Conservation (phyloP, 257 asterid genomes). For the Penstemon eatonii region DNA sequence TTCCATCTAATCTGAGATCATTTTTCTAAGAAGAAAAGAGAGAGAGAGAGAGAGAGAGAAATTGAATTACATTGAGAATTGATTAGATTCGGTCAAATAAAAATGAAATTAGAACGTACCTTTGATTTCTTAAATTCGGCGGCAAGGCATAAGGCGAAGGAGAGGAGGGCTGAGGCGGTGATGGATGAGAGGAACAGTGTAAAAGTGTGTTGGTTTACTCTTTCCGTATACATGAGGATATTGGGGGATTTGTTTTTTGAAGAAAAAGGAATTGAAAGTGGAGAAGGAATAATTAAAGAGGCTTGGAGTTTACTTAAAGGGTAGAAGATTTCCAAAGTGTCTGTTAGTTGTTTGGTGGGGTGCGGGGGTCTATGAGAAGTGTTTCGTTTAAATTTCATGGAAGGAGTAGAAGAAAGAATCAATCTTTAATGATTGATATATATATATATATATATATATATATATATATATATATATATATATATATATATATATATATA, state of each 20-base stretch:
- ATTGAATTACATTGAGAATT: background rate
- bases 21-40: slow-evolving; percentile 37
- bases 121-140: slow-evolving; percentile 76
- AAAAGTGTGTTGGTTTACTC: slow-evolving; percentile 26
- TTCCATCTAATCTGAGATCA: slow-evolving; percentile 66
- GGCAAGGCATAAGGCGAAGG: slow-evolving; percentile 61
- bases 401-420: slow-evolving; percentile 5
- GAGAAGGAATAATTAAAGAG: slow-evolving; percentile 18
- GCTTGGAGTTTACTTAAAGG: slow-evolving; percentile 55
- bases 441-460: background rate
- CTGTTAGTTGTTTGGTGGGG: background rate
- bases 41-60: background rate
- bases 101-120: slow-evolving; percentile 30
- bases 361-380: background rate
- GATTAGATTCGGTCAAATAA: background rate
- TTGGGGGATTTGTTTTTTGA: background rate
- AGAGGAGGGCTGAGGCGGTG: slow-evolving; percentile 41
- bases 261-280: background rate
- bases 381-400: slow-evolving; percentile 5
- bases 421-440: slow-evolving; percentile 12
- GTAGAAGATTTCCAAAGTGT: slow-evolving; percentile 20
- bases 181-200: slow-evolving; percentile 31
- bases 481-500: too few relatives aligned
- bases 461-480: background rate
- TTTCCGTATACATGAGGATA: slow-evolving; percentile 41